Base-by-base conservation (phyloP, 2,329 filamentous ascomycete species). In the Rhexocercosporidium sp. region DNA sequence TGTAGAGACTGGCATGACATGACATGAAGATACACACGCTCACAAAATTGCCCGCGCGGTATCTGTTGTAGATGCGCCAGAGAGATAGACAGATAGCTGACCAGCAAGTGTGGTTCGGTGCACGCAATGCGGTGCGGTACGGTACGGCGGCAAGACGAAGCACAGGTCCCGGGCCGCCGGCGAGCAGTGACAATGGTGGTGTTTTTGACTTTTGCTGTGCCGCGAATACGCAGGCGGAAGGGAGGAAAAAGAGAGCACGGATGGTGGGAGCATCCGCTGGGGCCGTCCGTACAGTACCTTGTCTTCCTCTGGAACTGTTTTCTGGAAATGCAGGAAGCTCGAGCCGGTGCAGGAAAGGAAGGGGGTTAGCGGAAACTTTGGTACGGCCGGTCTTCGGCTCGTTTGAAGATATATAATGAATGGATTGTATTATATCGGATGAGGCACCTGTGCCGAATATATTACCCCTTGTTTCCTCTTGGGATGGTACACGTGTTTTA, bases 1-100 rank as follows among this genome's bases (percentile, higher is more conserved):
- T 57, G 54, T 41, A 57, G 54, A 39, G 53, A 22, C 31, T 37
- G 53, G 31, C 53, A 56, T 37, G n/a, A n/a, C n/a, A n/a, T n/a
- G n/a, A n/a, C n/a, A n/a, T n/a, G n/a, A n/a, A n/a, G n/a, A n/a
- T n/a, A n/a, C n/a, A n/a, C n/a, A n/a, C n/a, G n/a, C n/a, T n/a
- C n/a, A n/a, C n/a, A n/a, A n/a, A n/a, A n/a, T n/a, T n/a, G n/a
- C n/a, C 31, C 31, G n/a, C 34, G 31, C 31, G n/a, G 18, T 37
- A 16, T 37, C 31, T 22, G n/a, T n/a, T n/a, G n/a, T n/a, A 37
- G 29, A 56, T 20, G 31, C 53, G 31, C 20, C 31, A 57, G 34
- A 57, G 31, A 37, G 34, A 57, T 8, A n/a, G 4, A 37, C 34
- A 57, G 34, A 47, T 22, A 11, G 5, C 11, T 47, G 22, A 11